Conservation (phyloP, 2,329 filamentous ascomycete species). For the Alternaria sp. region DNA sequence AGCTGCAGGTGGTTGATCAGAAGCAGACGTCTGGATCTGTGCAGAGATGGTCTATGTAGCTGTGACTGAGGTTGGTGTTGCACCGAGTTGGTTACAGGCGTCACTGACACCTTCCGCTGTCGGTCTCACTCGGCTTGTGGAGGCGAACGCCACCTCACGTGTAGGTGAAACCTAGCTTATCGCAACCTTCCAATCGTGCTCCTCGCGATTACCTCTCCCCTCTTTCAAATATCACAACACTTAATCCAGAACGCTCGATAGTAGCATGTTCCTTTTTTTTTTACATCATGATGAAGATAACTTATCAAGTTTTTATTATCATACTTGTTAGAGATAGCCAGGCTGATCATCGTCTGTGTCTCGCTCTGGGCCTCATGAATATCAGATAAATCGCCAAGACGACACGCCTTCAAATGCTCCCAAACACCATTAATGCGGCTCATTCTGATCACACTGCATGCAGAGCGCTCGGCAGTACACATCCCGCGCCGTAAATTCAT, state of each 20-base stretch:
- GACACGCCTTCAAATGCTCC: background rate
- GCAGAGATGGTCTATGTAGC: slow-evolving; percentile 2
- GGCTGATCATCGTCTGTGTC: background rate
- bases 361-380: background rate
- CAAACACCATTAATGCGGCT: slow-evolving; percentile 1
- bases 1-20: background rate
- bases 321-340: background rate
- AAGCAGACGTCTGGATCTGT: background rate
- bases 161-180: slow-evolving; percentile 16
- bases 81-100: slow-evolving; percentile 15
- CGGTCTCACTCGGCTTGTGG: slow-evolving; percentile 11
- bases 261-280: background rate
- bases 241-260: background rate
- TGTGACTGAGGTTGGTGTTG: slow-evolving; percentile 9
- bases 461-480: background rate
- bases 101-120: slow-evolving; percentile 16
- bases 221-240: background rate
- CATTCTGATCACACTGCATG: slow-evolving; percentile 6
- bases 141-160: slow-evolving; percentile 29
- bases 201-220: background rate
- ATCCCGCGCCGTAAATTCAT: slow-evolving; percentile 1
- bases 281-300: background rate
- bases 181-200: slow-evolving; percentile 2
- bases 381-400: background rate
- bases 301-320: background rate